Evolutionary conservation across 1,139 yeast genomes (phyloP).

Genomic region (Sporopachydermia cereana): DNA sequence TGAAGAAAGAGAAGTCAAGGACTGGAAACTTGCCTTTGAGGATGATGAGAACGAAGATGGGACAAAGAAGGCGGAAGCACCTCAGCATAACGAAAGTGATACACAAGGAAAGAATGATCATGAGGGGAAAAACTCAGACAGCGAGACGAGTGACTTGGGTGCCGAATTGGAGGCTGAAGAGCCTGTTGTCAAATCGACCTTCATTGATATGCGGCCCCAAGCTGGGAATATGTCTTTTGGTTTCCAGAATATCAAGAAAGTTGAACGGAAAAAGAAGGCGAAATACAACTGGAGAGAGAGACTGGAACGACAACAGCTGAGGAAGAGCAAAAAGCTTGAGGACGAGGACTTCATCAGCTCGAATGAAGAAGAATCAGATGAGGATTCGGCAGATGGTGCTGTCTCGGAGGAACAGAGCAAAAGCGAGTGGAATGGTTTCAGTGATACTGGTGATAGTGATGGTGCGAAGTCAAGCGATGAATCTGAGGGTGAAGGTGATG

Average conservation of each 20-base stretch:
- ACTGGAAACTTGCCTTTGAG: slow-evolving; percentile 40
- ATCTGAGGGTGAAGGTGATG: slow-evolving; percentile 9
- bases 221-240: slow-evolving; percentile 51
- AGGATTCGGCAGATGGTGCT: slow-evolving; percentile 12
- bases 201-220: slow-evolving; percentile 63
- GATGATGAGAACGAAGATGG: slow-evolving; percentile 12
- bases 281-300: slow-evolving; percentile 48
- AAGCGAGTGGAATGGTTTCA: slow-evolving; percentile 8
- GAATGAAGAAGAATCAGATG: slow-evolving; percentile 17
- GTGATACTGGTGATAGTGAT: background rate
- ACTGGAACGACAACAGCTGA: slow-evolving; percentile 33
- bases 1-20: slow-evolving; percentile 54
- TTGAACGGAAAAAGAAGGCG: slow-evolving; percentile 33
- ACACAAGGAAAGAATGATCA: slow-evolving; percentile 8
- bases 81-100: slow-evolving; percentile 9
- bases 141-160: slow-evolving; percentile 20
- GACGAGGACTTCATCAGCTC: slow-evolving; percentile 25
- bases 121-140: slow-evolving; percentile 11
- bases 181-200: slow-evolving; percentile 31
- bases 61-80: slow-evolving; percentile 15
- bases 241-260: slow-evolving; percentile 43
- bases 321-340: slow-evolving; percentile 25
- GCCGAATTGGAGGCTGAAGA: slow-evolving; percentile 18
- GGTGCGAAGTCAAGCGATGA: slow-evolving; percentile 10
- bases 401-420: slow-evolving; percentile 6